Percentiles rank a stretch among this genome's conserved stretches.
These are phyloP conservation scores for Mariannaea elegans DNA, from an alignment of 2,329 filamentous ascomycete species.

Conservation along the genomic window DNA sequence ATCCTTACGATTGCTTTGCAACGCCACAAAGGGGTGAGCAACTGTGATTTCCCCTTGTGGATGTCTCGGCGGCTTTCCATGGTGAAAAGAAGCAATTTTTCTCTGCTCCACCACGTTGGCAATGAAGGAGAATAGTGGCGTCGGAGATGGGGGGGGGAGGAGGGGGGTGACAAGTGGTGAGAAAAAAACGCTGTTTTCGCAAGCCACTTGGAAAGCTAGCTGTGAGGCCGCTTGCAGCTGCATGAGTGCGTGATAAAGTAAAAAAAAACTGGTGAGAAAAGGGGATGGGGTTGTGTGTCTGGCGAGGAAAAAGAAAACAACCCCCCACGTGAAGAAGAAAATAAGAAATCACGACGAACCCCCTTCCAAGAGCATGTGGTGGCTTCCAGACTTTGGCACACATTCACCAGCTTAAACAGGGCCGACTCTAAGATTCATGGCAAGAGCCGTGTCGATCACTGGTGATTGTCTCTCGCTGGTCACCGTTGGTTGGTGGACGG, in stretches of 20 bases:
- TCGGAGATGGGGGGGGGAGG: no score
- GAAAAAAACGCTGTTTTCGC: not conserved
- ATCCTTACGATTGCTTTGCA: no score
- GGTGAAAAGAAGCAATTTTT: no score
- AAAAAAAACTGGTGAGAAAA: no score
- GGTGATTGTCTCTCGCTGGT: not conserved
- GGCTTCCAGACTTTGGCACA: constrained; percentile 9
- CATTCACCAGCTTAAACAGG: constrained; percentile 10
- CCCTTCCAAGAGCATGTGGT: not conserved
- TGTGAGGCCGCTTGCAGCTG: no score
- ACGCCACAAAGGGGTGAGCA: no score
- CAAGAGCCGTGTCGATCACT: not conserved
- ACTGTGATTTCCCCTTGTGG: no score
- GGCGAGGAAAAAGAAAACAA: not conserved
- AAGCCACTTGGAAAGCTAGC: not conserved
- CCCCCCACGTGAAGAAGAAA: not conserved
- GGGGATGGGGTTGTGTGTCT: no score
- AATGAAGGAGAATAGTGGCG: no score
- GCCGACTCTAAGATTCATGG: constrained; percentile 1
- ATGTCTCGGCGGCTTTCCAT: no score
- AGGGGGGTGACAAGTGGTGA: no score
- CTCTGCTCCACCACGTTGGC: no score
- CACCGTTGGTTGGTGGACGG: not conserved
- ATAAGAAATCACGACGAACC: not conserved
- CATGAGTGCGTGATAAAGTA: not conserved